Evolutionary conservation across 2,329 filamentous ascomycete species (phyloP).

Genomic region (Fusarium haematococcum): DNA sequence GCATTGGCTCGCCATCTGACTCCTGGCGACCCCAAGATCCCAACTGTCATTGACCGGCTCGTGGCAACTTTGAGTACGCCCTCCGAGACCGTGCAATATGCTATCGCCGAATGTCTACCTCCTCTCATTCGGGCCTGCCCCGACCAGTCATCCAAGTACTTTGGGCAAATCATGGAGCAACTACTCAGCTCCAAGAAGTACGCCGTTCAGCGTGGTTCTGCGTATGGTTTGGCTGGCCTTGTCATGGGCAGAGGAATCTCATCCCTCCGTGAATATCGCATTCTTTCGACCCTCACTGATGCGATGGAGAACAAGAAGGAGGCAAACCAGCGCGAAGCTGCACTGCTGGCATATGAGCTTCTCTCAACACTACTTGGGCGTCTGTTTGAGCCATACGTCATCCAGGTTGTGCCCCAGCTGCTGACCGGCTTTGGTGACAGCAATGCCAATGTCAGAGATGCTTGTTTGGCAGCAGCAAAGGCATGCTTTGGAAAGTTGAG

Average conservation of each 20-base stretch:
- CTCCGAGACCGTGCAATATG: conserved; percentile 96
- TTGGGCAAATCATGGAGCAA: conserved; percentile 82
- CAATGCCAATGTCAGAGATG: conserved; percentile 90
- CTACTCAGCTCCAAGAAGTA: conserved; percentile 92
- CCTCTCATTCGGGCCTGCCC: conserved; percentile 86
- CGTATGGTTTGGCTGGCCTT: conserved; percentile 93
- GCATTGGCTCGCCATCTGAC: conserved; percentile 90
- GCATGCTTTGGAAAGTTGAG: conserved; percentile 93
- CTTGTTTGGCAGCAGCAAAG: conserved; percentile 92
- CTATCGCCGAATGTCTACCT: conserved; percentile 92
- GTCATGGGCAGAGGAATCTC: conserved; percentile 88
- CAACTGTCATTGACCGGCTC: conserved; percentile 87
- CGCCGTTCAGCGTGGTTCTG: conserved; percentile 90
- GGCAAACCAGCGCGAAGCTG: conserved; percentile 86
- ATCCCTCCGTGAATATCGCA: conserved; percentile 84
- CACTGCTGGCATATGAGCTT: conserved; percentile 90
- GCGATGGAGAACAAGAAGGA: conserved; percentile 98
- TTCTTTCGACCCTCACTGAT: conserved; percentile 82
- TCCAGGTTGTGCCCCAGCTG: conserved; percentile 92
- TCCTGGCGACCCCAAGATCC: conserved; percentile 86
- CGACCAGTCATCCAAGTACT: conserved; percentile 82
- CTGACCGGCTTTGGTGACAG: conserved; percentile 90
- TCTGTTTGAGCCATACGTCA: conserved; percentile 95
- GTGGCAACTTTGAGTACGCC: conserved; percentile 91
- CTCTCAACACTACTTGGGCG: conserved; percentile 87